A percentile compares a stretch with the other conserved stretches of the same genome.
These are phyloP conservation scores for Bacidia gigantensis DNA, from an alignment of 495 filamentous ascomycete species.

Conservation along the genomic window DNA sequence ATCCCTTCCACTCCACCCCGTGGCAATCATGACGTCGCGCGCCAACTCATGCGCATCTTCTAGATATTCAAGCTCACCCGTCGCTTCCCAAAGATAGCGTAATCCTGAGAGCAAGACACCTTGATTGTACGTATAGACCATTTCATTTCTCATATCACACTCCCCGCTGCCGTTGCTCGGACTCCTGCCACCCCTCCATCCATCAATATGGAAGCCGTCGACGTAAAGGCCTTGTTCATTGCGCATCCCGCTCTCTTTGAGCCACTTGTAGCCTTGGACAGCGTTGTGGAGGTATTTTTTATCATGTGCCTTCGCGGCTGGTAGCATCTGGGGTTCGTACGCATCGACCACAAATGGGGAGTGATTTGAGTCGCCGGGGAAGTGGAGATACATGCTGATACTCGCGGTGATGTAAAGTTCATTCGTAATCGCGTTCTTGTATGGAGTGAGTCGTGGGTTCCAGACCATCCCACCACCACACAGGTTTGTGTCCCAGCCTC, in stretches of 20 bases:
- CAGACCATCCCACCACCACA: constrained; percentile 90
- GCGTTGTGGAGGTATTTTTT: constrained; percentile 55
- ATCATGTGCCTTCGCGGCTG: constrained; percentile 39
- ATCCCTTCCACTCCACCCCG: constrained; percentile 45
- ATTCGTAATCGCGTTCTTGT: constrained; percentile 98
- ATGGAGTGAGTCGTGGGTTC: constrained; percentile 69
- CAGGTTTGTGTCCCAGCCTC: constrained; percentile 69
- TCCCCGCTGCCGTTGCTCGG: constrained; percentile 35
- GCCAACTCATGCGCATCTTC: constrained; percentile 66
- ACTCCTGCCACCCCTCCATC: constrained; percentile 32
- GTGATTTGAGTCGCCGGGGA: constrained; percentile 61
- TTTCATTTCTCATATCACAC: constrained; percentile 71
- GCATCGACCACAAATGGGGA: constrained; percentile 44
- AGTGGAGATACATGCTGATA: constrained; percentile 81
- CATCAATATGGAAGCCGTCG: constrained; percentile 83
- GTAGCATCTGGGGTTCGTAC: constrained; percentile 4
- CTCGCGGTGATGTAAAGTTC: constrained; percentile 76
- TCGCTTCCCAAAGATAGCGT: constrained; percentile 63
- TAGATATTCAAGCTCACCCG: constrained; percentile 52
- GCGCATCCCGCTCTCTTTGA: constrained; percentile 66
- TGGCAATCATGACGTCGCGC: constrained; percentile 56
- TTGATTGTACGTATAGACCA: constrained; percentile 95
- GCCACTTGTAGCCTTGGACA: constrained; percentile 68
- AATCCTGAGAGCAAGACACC: constrained; percentile 82
- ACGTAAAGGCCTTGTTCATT: constrained; percentile 64